Evolutionary conservation across 352 stramenopile genomes (phyloP).

Genomic region (Pythium periplocum): DNA sequence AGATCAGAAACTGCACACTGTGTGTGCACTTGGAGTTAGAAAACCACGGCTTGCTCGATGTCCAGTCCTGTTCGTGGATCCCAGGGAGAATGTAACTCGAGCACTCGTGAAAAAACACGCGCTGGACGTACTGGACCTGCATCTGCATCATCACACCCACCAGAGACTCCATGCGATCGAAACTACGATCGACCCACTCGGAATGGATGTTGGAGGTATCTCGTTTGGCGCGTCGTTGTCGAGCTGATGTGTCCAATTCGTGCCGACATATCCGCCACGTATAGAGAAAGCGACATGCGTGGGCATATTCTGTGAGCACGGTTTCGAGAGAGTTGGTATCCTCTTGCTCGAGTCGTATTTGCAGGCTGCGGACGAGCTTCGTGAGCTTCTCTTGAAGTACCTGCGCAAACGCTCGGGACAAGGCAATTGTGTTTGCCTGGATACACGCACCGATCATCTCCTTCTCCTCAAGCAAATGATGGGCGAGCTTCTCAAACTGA

Average conservation of each 20-base stretch:
- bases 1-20: constrained; percentile 47
- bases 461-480: constrained; percentile 71
- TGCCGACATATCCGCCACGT: constrained; percentile 62
- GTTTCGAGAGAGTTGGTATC: constrained; percentile 29
- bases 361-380: constrained; percentile 33
- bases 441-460: constrained; percentile 61
- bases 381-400: constrained; percentile 53
- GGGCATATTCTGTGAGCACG: constrained; percentile 52
- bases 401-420: constrained; percentile 59
- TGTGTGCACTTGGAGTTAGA: constrained; percentile 53
- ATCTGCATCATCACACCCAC: constrained; percentile 45
- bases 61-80: constrained; percentile 58
- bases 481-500: constrained; percentile 57
- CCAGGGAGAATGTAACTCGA: constrained; percentile 34
- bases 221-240: constrained; percentile 19
- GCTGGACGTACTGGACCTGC: constrained; percentile 47
- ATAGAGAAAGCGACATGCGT: constrained; percentile 47
- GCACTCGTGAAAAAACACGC: constrained; percentile 57
- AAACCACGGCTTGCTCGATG: constrained; percentile 53
- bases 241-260: constrained; percentile 42
- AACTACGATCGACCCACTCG: constrained; percentile 60
- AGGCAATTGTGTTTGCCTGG: constrained; percentile 52
- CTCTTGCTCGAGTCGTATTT: constrained; percentile 23
- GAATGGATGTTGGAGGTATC: constrained; percentile 33
- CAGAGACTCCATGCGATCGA: constrained; percentile 50